Evolutionary conservation across 1,284 basidiomycete genomes (phyloP).

Genomic region (Exobasidium cylindrosporum): DNA sequence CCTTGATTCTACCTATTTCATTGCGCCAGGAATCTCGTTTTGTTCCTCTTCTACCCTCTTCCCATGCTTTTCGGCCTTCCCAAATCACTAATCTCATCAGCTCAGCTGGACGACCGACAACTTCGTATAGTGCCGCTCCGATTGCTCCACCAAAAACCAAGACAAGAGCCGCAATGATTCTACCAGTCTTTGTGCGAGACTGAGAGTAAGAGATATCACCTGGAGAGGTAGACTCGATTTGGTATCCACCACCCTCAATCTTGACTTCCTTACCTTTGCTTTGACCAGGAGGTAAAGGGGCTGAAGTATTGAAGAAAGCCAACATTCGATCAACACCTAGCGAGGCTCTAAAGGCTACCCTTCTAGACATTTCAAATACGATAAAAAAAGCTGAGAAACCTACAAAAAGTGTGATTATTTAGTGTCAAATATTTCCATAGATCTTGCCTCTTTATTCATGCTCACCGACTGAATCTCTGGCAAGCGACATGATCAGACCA

Average conservation of each 20-base stretch:
- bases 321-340: constrained; percentile 43
- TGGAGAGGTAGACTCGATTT: background rate
- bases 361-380: constrained; percentile 55
- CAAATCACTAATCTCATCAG: constrained; percentile 53
- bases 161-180: constrained; percentile 39
- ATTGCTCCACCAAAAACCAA: constrained; percentile 47
- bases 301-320: constrained; percentile 31
- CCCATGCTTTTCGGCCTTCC: constrained; percentile 50
- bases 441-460: too few relatives aligned
- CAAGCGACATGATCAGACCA: constrained; percentile 50
- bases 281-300: constrained; percentile 14
- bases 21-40: constrained; percentile 10
- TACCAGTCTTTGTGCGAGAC: constrained; percentile 35
- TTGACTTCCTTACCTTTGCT: constrained; percentile 9
- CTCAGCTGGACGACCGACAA: constrained; percentile 55
- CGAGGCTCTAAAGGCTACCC: constrained; percentile 46
- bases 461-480: constrained; percentile 50
- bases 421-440: too few relatives aligned
- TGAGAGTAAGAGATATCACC: constrained; percentile 11
- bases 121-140: constrained; percentile 46
- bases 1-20: constrained; percentile 9
- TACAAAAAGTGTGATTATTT: too few relatives aligned
- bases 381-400: constrained; percentile 55
- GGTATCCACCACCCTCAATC: background rate
- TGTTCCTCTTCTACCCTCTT: constrained; percentile 31